Base-by-base conservation (phyloP, 805 yeast genomes). In the Candida dendrica region DNA sequence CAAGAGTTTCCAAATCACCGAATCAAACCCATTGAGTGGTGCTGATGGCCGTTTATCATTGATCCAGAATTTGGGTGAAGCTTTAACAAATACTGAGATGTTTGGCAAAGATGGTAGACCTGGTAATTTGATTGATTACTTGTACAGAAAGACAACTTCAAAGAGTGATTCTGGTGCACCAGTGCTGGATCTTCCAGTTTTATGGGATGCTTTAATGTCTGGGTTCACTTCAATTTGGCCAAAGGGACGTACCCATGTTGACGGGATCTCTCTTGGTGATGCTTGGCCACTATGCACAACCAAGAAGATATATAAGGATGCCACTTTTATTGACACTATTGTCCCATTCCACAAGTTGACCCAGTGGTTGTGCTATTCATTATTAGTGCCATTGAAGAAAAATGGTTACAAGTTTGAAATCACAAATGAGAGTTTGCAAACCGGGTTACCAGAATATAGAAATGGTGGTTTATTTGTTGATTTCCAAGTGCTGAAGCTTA, bases 371-470 rank as follows among this genome's bases (percentile, higher is more conserved):
- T 72, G 82, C 17, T 79, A 79, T 53, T 79, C 85, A 2, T 56
- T 79, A 39, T 53, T 79, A 16, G 67, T 70, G 13, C 84, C 84
- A 6, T 59, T 80, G 37, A 65, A 63, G 39, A 58, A 62, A 15
- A 71, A 59, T 44, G 80, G 78, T 4, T 58, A 67, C 41, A 67
- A 72, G 39, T 66, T 89, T 55, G 84, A 85, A 52, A 66, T 59
- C 3, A 59, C 78, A 15, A 72, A 76, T 14, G 90, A 90, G 59
- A 91, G 95, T 0, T 71, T 91, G 37, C 87, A 89, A 55, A 95
- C 91, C 10, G 74, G 98, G 39, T 78, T 93, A 35, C 91, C 82
- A 2, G 99, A 93, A 62, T 88, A 91, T 49, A 71, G 86, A 52
- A 79, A 79, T 45, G 86, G 85, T 36, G 86, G 86, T 0, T 58